Base-by-base conservation (phyloP, 805 yeast genomes). In the Candida gorgasii region DNA sequence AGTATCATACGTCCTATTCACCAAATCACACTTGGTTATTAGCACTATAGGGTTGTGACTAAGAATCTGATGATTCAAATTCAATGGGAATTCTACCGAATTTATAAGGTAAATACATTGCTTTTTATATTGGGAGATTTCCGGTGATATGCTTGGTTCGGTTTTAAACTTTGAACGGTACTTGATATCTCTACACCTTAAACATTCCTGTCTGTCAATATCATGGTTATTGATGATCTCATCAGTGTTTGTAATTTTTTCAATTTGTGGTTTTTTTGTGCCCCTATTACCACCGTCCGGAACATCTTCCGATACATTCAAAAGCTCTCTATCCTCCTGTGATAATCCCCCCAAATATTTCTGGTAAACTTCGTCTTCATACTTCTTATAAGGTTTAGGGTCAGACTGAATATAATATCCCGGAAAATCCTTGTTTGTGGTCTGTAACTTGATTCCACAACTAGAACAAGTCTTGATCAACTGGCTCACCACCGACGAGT, bases 1-100 rank as follows among this genome's bases (percentile, higher is more conserved):
- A 54, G 55, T 24, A 50, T 56, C 36, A 45, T 45, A n/a, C 55
- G 54, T 8, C 53, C 61, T 53, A 42, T 70, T 72, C 1, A 78
- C 43, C 38, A 76, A 54, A 50, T 80, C 84, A 13, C 61, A 45
- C 44, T 73, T 73, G 20, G 69, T 75, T 13, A 76, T 54, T 2
- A 74, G 58, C 39, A 70, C 73, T 35, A 62, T 62, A 17, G 50
- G 47, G 16, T 46, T 44, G 9, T 15, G 17, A 12, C 19, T 33
- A 3, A 46, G 15, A 16, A 44, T 24, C 3, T 8, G 11, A 4
- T 13, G 11, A 44, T 73, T 64, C 2, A 82, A 53, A 5, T 82
- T 72, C 30, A 84, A 63, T 1, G 97, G 96, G 55, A 87, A 86
- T 50, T 87, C 95, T 11, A 74, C 5, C 6, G 39, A 44, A 23